phyloP scores from a whole-genome alignment of 139 green algal species.

The Mychonastes homosphaera region DNA sequence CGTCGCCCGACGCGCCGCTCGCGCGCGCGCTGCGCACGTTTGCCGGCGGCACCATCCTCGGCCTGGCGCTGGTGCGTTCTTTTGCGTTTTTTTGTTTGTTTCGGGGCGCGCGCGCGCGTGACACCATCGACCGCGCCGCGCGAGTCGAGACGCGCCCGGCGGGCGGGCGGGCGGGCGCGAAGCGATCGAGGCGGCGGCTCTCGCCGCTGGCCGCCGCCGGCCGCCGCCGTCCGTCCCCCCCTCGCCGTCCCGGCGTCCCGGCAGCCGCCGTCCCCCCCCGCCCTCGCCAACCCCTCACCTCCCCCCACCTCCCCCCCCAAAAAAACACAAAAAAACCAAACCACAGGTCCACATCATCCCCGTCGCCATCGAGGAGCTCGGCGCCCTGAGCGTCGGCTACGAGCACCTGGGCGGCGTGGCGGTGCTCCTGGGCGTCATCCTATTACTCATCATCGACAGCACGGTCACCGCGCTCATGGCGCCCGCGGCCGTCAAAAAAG shows the following conservation, averaged over 20 bases:
- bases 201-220: too few relatives aligned
- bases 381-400: conserved; percentile 1
- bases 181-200: too few relatives aligned
- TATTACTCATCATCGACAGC: conserved; percentile 14
- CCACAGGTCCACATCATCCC: conserved; percentile 21
- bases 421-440: conserved; percentile 11
- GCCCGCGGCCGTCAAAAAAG: conserved; percentile 3
- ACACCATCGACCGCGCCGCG: too few relatives aligned
- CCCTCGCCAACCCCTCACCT: too few relatives aligned
- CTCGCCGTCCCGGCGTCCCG: too few relatives aligned
- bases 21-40: conserved; percentile 1
- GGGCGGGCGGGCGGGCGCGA: too few relatives aligned
- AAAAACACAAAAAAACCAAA: too few relatives aligned
- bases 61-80: conserved; percentile 18
- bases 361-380: conserved; percentile 2
- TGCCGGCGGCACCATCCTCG: conserved; percentile 15
- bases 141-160: too few relatives aligned
- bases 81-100: background rate
- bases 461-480: conserved; percentile 4
- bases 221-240: too few relatives aligned
- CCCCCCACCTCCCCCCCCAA: too few relatives aligned
- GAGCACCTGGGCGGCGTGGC: conserved; percentile 11
- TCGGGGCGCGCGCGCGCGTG: background rate
- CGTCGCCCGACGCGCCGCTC: background rate
- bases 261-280: too few relatives aligned